These are phyloP conservation scores for Haplosporangium gracile DNA, from an alignment of 192 early-diverging fungal species.

Conservation along the genomic window DNA sequence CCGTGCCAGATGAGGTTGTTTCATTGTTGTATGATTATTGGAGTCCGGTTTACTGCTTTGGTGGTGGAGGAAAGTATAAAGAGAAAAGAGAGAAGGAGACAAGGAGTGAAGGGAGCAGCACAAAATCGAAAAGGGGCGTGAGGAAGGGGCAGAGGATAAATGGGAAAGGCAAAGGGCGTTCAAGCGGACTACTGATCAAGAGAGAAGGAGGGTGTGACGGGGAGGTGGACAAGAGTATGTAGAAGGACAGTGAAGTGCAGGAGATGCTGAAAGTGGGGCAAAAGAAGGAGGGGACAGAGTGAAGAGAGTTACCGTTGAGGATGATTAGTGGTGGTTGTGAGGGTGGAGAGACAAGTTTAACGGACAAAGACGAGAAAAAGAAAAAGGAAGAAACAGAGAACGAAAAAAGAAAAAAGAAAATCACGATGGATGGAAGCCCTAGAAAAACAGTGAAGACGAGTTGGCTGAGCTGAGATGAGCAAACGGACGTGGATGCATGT, in stretches of 20 bases:
- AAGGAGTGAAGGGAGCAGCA: conserved; percentile 6
- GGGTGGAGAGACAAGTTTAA: neutral
- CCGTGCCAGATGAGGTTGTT: neutral
- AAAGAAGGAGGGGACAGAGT: neutral
- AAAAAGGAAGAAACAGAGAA: neutral
- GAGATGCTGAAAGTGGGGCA: neutral
- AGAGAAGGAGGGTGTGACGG: too few species aligned
- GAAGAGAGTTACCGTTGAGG: neutral
- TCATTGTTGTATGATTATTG: neutral
- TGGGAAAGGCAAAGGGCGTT: neutral
- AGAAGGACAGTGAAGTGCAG: too few species aligned
- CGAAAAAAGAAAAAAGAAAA: neutral
- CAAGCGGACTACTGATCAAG: too few species aligned
- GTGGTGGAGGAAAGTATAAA: neutral
- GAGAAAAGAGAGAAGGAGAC: neutral
- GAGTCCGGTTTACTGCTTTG: neutral
- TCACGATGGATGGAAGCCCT: neutral
- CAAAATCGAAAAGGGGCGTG: neutral
- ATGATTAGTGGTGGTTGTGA: neutral
- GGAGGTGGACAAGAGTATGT: too few species aligned
- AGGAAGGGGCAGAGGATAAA: neutral
- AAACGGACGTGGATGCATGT: neutral
- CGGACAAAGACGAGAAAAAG: neutral
- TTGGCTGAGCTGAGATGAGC: neutral
- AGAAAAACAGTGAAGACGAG: neutral